A percentile compares a stretch with the other conserved stretches of the same genome.
Conservation (phyloP, 2,329 filamentous ascomycete genomes). For the Endothia cerciana region DNA sequence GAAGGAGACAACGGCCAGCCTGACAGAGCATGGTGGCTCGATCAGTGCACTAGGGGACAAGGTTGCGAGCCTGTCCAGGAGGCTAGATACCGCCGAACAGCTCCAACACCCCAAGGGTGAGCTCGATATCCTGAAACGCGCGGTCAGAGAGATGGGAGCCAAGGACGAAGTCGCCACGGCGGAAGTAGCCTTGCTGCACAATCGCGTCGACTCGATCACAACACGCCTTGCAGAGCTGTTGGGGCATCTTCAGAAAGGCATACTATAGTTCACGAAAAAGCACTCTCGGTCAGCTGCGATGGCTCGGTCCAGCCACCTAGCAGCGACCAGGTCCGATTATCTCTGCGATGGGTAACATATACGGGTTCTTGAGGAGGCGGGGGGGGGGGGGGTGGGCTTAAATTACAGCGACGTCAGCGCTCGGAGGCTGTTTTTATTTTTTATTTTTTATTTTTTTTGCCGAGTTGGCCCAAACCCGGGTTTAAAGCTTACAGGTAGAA, state of each 20-base stretch:
- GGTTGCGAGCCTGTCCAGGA: background rate
- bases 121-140: background rate
- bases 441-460: background rate
- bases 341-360: too few relatives aligned
- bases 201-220: background rate
- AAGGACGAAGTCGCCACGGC: background rate
- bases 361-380: too few relatives aligned
- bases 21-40: background rate
- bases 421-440: too few relatives aligned
- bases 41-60: background rate
- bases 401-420: background rate
- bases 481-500: background rate
- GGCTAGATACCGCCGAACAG: background rate
- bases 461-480: background rate
- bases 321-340: too few relatives aligned
- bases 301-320: too few relatives aligned
- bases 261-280: too few relatives aligned
- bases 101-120: too few relatives aligned
- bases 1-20: background rate
- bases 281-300: too few relatives aligned
- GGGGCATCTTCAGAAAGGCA: background rate
- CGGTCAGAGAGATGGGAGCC: background rate
- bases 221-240: background rate
- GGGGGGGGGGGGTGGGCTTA: too few relatives aligned
- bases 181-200: background rate